Evolutionary conservation across 2,329 filamentous ascomycete species (phyloP).

Genomic region (Neofusicoccum sp.): DNA sequence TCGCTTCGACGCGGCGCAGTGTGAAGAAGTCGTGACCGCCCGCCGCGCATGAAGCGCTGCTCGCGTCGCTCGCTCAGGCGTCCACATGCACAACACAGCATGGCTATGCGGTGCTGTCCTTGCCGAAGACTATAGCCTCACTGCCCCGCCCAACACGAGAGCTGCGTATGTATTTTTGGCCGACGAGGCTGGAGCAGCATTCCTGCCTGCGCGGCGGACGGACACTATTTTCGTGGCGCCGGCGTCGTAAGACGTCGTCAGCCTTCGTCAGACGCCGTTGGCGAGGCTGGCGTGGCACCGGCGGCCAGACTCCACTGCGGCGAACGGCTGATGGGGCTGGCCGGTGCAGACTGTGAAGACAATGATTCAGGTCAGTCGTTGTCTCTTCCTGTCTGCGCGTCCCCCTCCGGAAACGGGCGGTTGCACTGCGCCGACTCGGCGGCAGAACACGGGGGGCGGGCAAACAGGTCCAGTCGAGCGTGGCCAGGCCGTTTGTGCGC

Average conservation of each 20-base stretch:
- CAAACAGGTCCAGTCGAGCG: neutral
- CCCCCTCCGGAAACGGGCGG: neutral
- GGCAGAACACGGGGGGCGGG: neutral
- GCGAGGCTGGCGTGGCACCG: constrained; percentile 5
- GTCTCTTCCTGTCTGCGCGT: neutral
- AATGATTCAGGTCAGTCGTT: neutral
- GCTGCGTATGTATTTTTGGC: neutral
- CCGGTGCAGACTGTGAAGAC: neutral
- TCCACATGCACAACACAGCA: neutral
- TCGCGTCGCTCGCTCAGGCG: constrained; percentile 6
- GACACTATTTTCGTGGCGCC: constrained; percentile 3
- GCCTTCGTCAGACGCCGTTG: neutral
- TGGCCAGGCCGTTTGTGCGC: neutral
- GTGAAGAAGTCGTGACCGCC: constrained; percentile 3
- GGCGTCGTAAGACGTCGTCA: neutral
- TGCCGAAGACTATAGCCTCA: neutral
- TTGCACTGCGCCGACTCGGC: neutral
- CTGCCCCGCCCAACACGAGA: neutral
- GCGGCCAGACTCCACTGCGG: neutral
- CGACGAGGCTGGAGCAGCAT: neutral
- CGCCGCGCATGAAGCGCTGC: neutral
- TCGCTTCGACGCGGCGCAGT: neutral
- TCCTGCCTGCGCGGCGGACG: neutral
- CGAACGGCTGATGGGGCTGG: neutral
- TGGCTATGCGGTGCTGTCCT: neutral